phyloP scores from a whole-genome alignment of 1,139 yeast genomes.

The Meyerozyma guilliermondii region DNA sequence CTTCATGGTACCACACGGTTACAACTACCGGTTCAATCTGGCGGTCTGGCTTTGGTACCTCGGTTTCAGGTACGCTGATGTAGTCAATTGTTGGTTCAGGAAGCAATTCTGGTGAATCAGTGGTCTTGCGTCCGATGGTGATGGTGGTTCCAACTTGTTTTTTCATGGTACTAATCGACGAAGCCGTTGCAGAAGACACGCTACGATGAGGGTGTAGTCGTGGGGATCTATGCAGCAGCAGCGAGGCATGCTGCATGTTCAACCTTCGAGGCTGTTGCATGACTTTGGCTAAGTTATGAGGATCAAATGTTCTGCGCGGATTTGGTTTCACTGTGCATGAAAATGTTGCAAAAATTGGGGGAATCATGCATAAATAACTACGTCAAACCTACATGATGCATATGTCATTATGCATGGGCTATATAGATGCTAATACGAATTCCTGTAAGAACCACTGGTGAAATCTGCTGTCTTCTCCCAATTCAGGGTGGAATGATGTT shows the following conservation, averaged over 20 bases:
- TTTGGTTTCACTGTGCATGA: neutral
- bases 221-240: neutral
- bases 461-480: conserved; percentile 52
- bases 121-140: conserved; percentile 11
- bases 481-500: conserved; percentile 81
- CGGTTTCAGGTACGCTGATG: neutral
- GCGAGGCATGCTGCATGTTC: neutral
- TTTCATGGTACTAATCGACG: conserved; percentile 8
- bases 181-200: conserved; percentile 2
- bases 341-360: neutral
- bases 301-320: neutral
- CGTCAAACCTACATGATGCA: neutral
- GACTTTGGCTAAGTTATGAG: neutral
- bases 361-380: neutral
- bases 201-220: neutral
- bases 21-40: conserved; percentile 25
- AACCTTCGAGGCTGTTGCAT: neutral
- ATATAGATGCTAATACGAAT: conserved; percentile 29
- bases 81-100: neutral
- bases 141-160: conserved; percentile 15
- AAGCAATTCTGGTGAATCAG: neutral
- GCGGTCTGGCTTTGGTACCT: conserved; percentile 7
- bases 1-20: conserved; percentile 73
- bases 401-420: neutral
- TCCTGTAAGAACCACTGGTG: conserved; percentile 70